phyloP scores from a whole-genome alignment of 176 grass and related monocot genomes.

The Puccinellia tenuiflora region DNA sequence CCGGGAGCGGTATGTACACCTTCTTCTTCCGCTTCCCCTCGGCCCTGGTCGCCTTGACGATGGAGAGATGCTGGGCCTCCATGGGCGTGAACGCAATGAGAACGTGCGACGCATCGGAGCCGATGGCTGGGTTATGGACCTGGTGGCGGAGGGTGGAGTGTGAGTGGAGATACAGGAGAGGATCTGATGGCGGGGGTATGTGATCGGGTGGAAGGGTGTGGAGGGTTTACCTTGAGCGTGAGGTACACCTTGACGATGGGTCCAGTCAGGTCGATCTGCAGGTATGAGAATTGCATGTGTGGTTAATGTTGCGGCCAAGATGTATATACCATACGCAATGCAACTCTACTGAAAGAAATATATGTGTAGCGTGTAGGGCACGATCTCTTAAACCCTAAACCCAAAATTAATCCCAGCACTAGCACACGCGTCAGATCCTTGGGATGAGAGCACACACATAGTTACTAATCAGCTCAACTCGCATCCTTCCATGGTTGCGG shows the following conservation, averaged over 20 bases:
- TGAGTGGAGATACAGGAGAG: not conserved
- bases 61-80: constrained; percentile 62
- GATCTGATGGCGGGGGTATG: not conserved
- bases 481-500: not conserved
- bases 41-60: constrained; percentile 48
- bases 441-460: not conserved
- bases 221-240: constrained; percentile 68
- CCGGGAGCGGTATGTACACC: constrained; percentile 28
- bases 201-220: not conserved
- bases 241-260: constrained; percentile 64
- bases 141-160: not conserved
- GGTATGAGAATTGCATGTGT: not conserved
- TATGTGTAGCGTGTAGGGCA: not conserved
- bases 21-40: constrained; percentile 72
- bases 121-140: constrained; percentile 62
- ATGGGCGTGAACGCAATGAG: constrained; percentile 60
- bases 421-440: not conserved
- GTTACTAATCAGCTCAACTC: not conserved
- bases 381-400: not conserved
- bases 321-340: not conserved
- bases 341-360: not conserved
- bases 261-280: constrained; percentile 87
- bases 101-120: constrained; percentile 51
- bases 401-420: not conserved
- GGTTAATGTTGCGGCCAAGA: not conserved